Conservation (phyloP, 2,329 filamentous ascomycete species). For the Neopestalotiopsis sp. region DNA sequence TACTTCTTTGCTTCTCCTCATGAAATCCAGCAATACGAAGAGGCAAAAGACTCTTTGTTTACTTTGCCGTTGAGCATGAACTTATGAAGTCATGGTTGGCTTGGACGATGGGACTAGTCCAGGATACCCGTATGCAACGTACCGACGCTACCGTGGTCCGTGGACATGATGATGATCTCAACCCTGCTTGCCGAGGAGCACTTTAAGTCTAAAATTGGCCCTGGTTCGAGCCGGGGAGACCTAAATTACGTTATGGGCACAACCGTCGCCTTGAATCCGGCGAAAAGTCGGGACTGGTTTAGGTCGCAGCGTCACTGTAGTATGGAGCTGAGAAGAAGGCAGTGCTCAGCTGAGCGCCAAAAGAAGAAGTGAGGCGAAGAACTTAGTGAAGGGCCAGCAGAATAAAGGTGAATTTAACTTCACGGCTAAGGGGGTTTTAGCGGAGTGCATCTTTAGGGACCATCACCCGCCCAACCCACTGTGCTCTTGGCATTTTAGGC, state of each 20-base stretch:
- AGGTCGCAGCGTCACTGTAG: not conserved
- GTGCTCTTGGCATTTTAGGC: not conserved
- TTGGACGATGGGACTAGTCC: not conserved
- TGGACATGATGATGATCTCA: not conserved
- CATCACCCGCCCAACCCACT: not conserved
- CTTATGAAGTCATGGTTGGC: slow-evolving; percentile 2
- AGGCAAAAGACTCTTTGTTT: not conserved
- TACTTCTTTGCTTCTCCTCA: not conserved
- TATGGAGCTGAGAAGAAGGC: not conserved
- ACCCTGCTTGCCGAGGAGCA: not conserved
- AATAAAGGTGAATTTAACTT: slow-evolving; percentile 1
- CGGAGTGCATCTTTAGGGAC: not conserved
- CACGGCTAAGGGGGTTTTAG: not conserved
- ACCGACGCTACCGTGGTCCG: not conserved
- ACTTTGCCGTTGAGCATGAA: not conserved
- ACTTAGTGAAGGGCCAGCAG: not conserved
- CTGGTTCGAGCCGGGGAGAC: not conserved
- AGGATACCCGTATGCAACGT: not conserved
- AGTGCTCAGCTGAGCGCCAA: not conserved
- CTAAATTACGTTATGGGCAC: not conserved
- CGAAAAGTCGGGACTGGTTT: not conserved
- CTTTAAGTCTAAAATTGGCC: not conserved
- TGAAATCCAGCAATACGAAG: not conserved
- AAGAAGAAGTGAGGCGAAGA: not conserved
- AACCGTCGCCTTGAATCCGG: not conserved